Base-by-base conservation (phyloP, 1,284 basidiomycete genomes). In the Afroboletus lepidellus region DNA sequence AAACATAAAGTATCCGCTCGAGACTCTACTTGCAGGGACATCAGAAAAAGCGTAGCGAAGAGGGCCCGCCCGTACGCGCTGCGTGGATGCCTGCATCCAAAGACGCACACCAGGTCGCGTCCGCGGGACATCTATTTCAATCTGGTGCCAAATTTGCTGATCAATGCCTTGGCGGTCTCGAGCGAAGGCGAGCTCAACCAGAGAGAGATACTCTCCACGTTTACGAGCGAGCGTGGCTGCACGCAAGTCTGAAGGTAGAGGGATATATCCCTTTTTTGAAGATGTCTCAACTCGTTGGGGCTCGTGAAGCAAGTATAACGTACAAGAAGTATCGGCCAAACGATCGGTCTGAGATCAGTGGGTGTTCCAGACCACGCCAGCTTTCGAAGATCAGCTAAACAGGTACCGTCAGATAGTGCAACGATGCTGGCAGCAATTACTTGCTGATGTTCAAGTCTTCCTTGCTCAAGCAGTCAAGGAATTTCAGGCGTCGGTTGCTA, bases 361-460 rank as follows among this genome's bases (percentile, higher is more conserved):
- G 97, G 96, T 18, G 98, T 88, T 16, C 97, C 97, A 45, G 89
- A 89, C 96, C 96, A 99, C n/a, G 94, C 88, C 29, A 98, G 79
- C 61, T 92, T 90, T 41, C 94, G 80, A 54, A 99, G 77, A 67
- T 92, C 87, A 20, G 83, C 90, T 92, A 61, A 50, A 33, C 48
- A 20, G 36, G 41, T 18, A 21, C 36, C 8, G 29, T 65, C 18
- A 20, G 42, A 54, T 33, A 38, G 16, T 18, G 25, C 36, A 16
- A 1, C 20, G 52, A 18, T 12, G 27, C 20, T 32, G 21, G 29
- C 12, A 18, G 24, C 16, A 27, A 24, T 32, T 7, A 46, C 51
- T 72, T 79, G 90, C 90, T 80, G 51, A 94, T 88, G 61, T 88
- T 86, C 37, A 93, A 81, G 58, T 90, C 85, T 56, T 85, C 81